Conservation (phyloP, 495 filamentous ascomycete species). For the Evansstolkia leycettana region DNA sequence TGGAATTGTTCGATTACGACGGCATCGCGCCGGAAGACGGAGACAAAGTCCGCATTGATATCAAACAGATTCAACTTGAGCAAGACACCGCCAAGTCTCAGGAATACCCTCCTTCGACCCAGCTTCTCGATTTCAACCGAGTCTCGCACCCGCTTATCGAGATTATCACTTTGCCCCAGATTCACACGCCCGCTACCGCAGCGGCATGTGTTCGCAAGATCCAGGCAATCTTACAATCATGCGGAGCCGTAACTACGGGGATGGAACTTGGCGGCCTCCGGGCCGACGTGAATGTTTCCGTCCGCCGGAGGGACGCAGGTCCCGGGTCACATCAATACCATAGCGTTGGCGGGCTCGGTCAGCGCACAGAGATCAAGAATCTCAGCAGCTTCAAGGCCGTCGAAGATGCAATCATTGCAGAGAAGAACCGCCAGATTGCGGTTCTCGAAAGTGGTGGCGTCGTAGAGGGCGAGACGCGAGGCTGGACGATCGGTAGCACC, state of each 20-base stretch:
- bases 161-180: constrained; percentile 83
- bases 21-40: constrained; percentile 66
- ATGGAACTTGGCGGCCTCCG: constrained; percentile 90
- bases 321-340: constrained; percentile 37
- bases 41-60: constrained; percentile 54
- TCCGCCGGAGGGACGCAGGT: constrained; percentile 40
- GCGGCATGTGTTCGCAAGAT: constrained; percentile 82
- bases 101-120: constrained; percentile 55
- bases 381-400: constrained; percentile 88
- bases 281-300: constrained; percentile 92
- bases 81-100: constrained; percentile 96
- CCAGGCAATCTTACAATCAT: constrained; percentile 66
- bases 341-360: constrained; percentile 53
- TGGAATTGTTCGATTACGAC: constrained; percentile 62
- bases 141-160: constrained; percentile 85
- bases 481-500: constrained; percentile 74
- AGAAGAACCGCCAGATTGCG: constrained; percentile 76
- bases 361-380: constrained; percentile 96
- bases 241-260: constrained; percentile 71
- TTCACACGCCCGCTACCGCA: constrained; percentile 73
- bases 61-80: constrained; percentile 91
- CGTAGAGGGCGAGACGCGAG: constrained; percentile 80
- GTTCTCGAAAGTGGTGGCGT: constrained; percentile 67
- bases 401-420: constrained; percentile 83
- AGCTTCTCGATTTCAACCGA: constrained; percentile 87